Evolutionary conservation across 1,284 basidiomycete genomes (phyloP).

Genomic region (Trichosporon ovoides): DNA sequence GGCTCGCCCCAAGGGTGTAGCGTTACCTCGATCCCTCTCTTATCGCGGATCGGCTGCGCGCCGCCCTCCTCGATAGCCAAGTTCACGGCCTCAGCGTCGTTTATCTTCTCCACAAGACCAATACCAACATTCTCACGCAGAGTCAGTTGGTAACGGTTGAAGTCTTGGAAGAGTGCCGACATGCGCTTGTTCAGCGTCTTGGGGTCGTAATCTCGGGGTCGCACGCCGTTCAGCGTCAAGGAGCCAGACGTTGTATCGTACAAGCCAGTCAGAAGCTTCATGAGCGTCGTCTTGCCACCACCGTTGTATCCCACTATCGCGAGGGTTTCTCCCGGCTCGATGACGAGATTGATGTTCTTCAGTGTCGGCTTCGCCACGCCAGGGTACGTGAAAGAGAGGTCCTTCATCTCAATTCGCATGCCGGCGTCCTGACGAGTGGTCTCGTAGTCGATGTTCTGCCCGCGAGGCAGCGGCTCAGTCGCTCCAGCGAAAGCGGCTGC

Average conservation of each 20-base stretch:
- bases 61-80: slow-evolving; percentile 62
- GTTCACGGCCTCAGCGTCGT: slow-evolving; percentile 53
- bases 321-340: slow-evolving; percentile 67
- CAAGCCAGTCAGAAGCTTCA: slow-evolving; percentile 69
- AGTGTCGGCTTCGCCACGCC: slow-evolving; percentile 62
- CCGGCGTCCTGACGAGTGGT: slow-evolving; percentile 36
- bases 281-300: slow-evolving; percentile 32
- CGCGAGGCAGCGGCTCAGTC: background rate
- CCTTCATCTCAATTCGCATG: slow-evolving; percentile 64
- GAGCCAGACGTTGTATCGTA: slow-evolving; percentile 55
- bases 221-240: slow-evolving; percentile 62
- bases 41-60: slow-evolving; percentile 50
- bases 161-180: slow-evolving; percentile 72
- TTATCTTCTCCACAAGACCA: slow-evolving; percentile 54
- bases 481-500: slow-evolving; percentile 43
- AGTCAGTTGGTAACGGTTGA: slow-evolving; percentile 67
- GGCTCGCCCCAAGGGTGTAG: slow-evolving; percentile 14
- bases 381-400: slow-evolving; percentile 72
- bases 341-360: slow-evolving; percentile 60
- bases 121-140: slow-evolving; percentile 72
- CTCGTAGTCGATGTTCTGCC: slow-evolving; percentile 27
- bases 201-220: slow-evolving; percentile 60
- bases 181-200: slow-evolving; percentile 64
- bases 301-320: slow-evolving; percentile 50
- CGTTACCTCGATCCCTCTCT: slow-evolving; percentile 20